Conservation (phyloP, 2,329 filamentous ascomycete genomes). For the Trichophyton benhamiae region DNA sequence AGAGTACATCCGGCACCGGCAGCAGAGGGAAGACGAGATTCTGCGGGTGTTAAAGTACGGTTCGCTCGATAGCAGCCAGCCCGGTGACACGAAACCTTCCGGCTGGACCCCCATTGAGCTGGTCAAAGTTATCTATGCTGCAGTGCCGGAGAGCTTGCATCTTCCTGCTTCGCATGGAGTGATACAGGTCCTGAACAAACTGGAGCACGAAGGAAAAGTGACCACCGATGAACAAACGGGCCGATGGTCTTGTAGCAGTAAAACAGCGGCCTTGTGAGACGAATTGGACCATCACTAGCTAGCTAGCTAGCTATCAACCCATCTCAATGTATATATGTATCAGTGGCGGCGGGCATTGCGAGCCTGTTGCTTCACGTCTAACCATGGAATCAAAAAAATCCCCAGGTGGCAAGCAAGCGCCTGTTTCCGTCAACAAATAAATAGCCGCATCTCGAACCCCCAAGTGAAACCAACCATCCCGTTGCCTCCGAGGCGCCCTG, state of each 20-base stretch:
- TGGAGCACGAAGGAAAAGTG: constrained; percentile 61
- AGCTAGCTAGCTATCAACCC: neutral
- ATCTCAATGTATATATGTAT: neutral
- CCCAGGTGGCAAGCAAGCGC: neutral
- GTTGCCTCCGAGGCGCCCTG: neutral
- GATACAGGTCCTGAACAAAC: constrained; percentile 65
- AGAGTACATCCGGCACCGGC: constrained; percentile 75
- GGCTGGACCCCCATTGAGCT: constrained; percentile 63
- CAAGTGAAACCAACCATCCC: neutral
- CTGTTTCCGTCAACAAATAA: neutral
- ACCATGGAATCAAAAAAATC: neutral
- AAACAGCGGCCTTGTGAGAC: constrained; percentile 24
- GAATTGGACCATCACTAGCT: neutral
- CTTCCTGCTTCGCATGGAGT: constrained; percentile 64
- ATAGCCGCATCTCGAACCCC: neutral
- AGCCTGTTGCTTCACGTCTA: neutral
- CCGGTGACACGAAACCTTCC: constrained; percentile 20
- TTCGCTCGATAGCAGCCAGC: constrained; percentile 21
- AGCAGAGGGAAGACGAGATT: constrained; percentile 67
- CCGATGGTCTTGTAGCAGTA: constrained; percentile 14
- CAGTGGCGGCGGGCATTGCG: neutral
- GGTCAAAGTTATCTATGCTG: constrained; percentile 75
- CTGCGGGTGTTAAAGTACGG: constrained; percentile 47
- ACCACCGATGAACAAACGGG: constrained; percentile 19
- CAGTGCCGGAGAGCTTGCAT: constrained; percentile 64